Evolutionary conservation across 2,329 filamentous ascomycete species (phyloP).

Genomic region (Trichothecium roseum): DNA sequence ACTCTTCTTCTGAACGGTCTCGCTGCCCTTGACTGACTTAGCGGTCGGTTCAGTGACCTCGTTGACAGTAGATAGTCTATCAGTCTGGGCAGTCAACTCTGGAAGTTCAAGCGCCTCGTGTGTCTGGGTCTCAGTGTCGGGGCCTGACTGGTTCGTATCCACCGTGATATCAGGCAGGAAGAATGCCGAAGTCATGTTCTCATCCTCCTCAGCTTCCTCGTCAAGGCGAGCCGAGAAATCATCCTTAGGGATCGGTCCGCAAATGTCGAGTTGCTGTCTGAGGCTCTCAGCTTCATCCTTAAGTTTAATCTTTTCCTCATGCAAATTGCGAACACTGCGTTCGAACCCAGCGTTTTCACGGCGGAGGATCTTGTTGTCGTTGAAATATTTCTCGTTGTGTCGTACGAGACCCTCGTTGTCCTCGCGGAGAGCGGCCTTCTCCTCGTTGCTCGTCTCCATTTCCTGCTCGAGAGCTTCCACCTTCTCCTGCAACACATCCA

Average conservation of each 20-base stretch:
- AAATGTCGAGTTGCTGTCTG: constrained; percentile 33
- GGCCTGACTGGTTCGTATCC: constrained; percentile 25
- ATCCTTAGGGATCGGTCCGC: constrained; percentile 24
- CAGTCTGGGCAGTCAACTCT: constrained; percentile 22
- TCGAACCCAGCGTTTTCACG: constrained; percentile 38
- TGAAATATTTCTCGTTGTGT: constrained; percentile 45
- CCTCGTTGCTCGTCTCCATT: constrained; percentile 26
- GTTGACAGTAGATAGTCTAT: constrained; percentile 14
- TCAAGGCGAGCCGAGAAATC: constrained; percentile 23
- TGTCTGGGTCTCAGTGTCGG: constrained; percentile 3
- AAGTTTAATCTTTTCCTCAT: constrained; percentile 34
- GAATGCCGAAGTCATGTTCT: constrained; percentile 49
- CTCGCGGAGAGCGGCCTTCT: constrained; percentile 34
- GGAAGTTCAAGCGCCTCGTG: constrained; percentile 16
- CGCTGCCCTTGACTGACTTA: constrained; percentile 17
- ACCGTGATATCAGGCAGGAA: constrained; percentile 50
- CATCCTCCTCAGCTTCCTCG: constrained; percentile 24
- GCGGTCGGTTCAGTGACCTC: constrained; percentile 17
- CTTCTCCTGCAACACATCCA: constrained; percentile 28
- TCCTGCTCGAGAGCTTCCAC: constrained; percentile 28
- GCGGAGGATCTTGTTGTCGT: constrained; percentile 38
- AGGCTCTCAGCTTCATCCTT: constrained; percentile 35
- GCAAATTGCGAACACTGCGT: constrained; percentile 32
- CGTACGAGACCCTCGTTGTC: constrained; percentile 43
- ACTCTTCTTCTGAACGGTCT: constrained; percentile 15